phyloP scores from a whole-genome alignment of 352 stramenopile species.

The Pythium angustatum region DNA sequence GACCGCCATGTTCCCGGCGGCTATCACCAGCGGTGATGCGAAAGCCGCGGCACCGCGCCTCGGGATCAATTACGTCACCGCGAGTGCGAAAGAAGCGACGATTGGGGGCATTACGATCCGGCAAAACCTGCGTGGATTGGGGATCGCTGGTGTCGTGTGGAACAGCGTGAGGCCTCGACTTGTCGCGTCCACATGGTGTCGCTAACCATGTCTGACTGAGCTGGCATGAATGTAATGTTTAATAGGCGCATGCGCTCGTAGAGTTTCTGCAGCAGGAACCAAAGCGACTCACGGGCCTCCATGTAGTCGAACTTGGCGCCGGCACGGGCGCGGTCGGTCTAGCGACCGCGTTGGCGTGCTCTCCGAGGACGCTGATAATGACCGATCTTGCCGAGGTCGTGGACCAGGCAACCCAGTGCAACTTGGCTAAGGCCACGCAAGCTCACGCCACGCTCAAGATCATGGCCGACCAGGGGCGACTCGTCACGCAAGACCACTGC shows the following conservation, averaged over 20 bases:
- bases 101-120: constrained; percentile 36
- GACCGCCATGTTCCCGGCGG: constrained; percentile 35
- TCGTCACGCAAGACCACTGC: constrained; percentile 34
- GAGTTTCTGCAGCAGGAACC: constrained; percentile 40
- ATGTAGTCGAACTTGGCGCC: constrained; percentile 58
- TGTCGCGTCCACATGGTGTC: not conserved
- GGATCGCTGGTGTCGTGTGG: constrained; percentile 75
- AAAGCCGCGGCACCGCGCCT: constrained; percentile 31
- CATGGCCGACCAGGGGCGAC: constrained; percentile 24
- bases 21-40: not conserved
- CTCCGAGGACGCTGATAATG: constrained; percentile 43
- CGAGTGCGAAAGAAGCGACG: constrained; percentile 37
- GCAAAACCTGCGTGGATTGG: constrained; percentile 48
- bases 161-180: constrained; percentile 47
- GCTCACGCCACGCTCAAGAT: constrained; percentile 29
- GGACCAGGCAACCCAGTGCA: constrained; percentile 36
- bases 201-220: not conserved
- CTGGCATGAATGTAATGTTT: too few relatives aligned
- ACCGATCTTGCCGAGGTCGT: constrained; percentile 59
- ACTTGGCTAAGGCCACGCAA: constrained; percentile 30
- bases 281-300: constrained; percentile 31
- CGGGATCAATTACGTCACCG: constrained; percentile 59
- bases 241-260: constrained; percentile 47
- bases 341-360: constrained; percentile 31
- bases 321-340: constrained; percentile 58